Conservation (phyloP, 164 flowering plant genomes). For the Vitis rotundifolia region DNA sequence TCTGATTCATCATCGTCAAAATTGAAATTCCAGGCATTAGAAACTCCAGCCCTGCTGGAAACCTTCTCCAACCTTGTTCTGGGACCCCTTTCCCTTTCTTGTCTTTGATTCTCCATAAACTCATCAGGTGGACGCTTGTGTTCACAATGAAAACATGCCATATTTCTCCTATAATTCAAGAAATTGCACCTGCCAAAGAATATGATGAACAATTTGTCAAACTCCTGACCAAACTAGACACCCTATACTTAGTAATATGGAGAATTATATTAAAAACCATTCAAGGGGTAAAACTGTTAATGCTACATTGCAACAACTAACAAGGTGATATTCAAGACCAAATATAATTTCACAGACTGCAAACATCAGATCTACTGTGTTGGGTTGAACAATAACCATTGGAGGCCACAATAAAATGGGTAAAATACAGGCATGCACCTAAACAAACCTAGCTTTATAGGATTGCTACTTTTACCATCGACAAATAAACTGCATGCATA, state of each 20-base stretch:
- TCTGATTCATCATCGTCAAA: conserved; percentile 98
- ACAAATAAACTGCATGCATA: not conserved
- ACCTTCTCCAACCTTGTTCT: conserved; percentile 46
- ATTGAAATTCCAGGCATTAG: conserved; percentile 94
- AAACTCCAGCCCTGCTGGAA: conserved; percentile 42
- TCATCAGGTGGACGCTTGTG: conserved; percentile 90
- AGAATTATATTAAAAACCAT: too few species aligned
- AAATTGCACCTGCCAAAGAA: conserved; percentile 80
- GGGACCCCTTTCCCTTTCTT: conserved; percentile 42
- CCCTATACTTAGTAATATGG: too few species aligned
- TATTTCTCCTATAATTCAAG: conserved; percentile 92
- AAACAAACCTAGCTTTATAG: not conserved
- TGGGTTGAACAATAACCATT: too few species aligned
- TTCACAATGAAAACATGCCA: conserved; percentile 93
- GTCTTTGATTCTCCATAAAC: conserved; percentile 54
- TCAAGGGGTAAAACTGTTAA: too few species aligned
- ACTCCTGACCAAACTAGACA: not conserved
- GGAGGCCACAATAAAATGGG: too few species aligned
- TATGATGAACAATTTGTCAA: not conserved
- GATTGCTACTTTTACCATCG: not conserved
- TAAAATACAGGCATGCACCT: not conserved
- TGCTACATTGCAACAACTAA: too few species aligned
- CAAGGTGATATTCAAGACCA: too few species aligned
- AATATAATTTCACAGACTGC: too few species aligned
- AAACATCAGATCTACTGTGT: not conserved